Conservation (phyloP, 164 flowering plant species). For the Sextonia rubra region DNA sequence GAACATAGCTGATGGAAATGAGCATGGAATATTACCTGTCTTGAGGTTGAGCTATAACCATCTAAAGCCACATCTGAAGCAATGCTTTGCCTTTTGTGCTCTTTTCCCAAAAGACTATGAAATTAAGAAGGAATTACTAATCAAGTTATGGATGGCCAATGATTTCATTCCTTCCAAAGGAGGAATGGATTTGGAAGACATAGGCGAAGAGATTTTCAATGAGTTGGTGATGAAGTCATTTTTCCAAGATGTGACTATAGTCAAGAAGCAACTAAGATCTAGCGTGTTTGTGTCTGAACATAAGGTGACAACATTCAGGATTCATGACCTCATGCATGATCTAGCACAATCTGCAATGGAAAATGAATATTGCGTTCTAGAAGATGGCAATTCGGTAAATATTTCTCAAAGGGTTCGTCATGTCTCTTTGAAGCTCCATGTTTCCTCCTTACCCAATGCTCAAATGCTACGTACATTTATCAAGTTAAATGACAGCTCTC, state of each 20-base stretch:
- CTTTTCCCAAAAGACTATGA: conserved; percentile 2
- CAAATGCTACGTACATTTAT: background rate
- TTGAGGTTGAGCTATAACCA: conserved; percentile 9
- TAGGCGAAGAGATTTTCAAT: background rate
- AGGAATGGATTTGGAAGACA: background rate
- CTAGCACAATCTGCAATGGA: background rate
- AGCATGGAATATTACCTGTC: background rate
- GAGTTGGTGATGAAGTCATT: background rate
- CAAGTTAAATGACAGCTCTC: too few species aligned
- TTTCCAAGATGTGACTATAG: background rate
- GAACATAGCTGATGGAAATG: background rate
- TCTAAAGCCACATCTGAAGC: background rate
- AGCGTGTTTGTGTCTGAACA: too few species aligned
- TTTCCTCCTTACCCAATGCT: background rate
- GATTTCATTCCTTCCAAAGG: background rate
- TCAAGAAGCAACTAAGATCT: too few species aligned
- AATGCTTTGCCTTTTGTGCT: conserved; percentile 8
- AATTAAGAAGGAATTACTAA: background rate
- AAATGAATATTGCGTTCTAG: background rate
- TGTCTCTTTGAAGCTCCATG: background rate
- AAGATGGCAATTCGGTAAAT: background rate
- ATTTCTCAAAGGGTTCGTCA: background rate
- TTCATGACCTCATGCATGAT: background rate
- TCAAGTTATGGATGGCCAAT: conserved; percentile 12
- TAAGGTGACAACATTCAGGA: too few species aligned